phyloP scores from a whole-genome alignment of 139 green algal genomes.

The Chlamydomonas sphaeroides region DNA sequence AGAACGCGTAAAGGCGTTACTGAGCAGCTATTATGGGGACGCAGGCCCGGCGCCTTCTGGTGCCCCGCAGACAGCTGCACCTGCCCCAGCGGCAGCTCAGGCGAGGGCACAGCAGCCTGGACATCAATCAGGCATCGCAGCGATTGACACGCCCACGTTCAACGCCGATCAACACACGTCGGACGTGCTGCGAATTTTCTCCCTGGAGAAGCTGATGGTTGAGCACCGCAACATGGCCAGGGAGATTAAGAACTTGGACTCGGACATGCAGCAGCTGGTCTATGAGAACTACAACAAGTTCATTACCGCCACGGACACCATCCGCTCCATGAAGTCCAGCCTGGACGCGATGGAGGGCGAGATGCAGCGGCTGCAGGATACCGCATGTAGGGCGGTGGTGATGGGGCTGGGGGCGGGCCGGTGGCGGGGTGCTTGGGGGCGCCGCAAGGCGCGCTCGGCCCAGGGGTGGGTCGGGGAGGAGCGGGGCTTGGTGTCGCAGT shows the following conservation, averaged over 20 bases:
- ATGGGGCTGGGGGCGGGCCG: neutral
- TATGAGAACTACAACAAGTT: constrained; percentile 99
- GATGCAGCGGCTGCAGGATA: constrained; percentile 61
- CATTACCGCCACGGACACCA: constrained; percentile 97
- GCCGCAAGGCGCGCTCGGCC: no score
- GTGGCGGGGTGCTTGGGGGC: no score
- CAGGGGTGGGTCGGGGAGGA: no score
- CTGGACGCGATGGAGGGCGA: constrained; percentile 77
- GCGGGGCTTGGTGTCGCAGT: constrained; percentile 44
- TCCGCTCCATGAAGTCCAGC: constrained; percentile 73
- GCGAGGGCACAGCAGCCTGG: neutral
- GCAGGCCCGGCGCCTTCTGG: neutral
- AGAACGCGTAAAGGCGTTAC: constrained; percentile 69
- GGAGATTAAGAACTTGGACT: constrained; percentile 93
- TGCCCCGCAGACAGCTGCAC: neutral
- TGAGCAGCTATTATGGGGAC: constrained; percentile 80
- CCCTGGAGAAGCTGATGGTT: constrained; percentile 76
- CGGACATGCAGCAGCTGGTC: constrained; percentile 97
- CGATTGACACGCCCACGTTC: constrained; percentile 67
- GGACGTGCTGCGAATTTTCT: constrained; percentile 62
- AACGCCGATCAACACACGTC: constrained; percentile 60
- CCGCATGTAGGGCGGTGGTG: constrained; percentile 9
- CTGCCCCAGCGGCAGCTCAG: neutral
- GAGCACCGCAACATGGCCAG: constrained; percentile 83
- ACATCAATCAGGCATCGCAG: neutral